Percentiles rank a stretch among this genome's conserved stretches.
Conservation (phyloP, 2,329 filamentous ascomycete genomes). For the Fusarium begoniae region DNA sequence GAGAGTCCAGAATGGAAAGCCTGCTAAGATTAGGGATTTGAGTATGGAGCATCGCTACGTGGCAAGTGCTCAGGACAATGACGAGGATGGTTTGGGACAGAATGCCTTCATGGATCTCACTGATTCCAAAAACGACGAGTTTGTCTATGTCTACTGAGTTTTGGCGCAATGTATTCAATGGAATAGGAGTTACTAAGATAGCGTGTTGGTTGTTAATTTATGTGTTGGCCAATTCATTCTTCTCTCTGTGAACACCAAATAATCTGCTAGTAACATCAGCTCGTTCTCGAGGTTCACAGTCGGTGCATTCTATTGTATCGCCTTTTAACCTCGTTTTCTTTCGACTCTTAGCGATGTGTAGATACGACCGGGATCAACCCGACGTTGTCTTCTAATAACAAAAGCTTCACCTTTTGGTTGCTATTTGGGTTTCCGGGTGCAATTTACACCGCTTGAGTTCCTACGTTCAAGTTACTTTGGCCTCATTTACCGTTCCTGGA, state of each 20-base stretch:
- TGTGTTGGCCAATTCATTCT: neutral
- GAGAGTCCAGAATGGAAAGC: slow-evolving; percentile 68
- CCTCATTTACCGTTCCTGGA: accelerated
- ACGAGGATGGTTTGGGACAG: slow-evolving; percentile 51
- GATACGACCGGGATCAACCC: neutral
- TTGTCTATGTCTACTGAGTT: slow-evolving; percentile 67
- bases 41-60: slow-evolving; percentile 65
- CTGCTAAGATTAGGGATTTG: slow-evolving; percentile 64
- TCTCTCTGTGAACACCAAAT: accelerated
- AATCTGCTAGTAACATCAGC: too few relatives aligned
- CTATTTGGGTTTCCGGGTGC: accelerated
- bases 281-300: too few relatives aligned
- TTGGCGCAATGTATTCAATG: neutral
- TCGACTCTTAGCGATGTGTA: accelerated
- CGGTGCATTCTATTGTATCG: too few relatives aligned
- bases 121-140: slow-evolving; percentile 73
- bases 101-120: slow-evolving; percentile 68
- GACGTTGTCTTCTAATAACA: accelerated
- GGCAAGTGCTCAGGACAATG: neutral
- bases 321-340: accelerated
- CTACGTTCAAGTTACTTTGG: accelerated
- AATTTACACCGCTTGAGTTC: accelerated
- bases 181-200: neutral
- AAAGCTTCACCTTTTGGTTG: too few relatives aligned
- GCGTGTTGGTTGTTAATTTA: neutral